Conservation (phyloP, 345 rosid species). For the Rhodamnia rubescens region DNA sequence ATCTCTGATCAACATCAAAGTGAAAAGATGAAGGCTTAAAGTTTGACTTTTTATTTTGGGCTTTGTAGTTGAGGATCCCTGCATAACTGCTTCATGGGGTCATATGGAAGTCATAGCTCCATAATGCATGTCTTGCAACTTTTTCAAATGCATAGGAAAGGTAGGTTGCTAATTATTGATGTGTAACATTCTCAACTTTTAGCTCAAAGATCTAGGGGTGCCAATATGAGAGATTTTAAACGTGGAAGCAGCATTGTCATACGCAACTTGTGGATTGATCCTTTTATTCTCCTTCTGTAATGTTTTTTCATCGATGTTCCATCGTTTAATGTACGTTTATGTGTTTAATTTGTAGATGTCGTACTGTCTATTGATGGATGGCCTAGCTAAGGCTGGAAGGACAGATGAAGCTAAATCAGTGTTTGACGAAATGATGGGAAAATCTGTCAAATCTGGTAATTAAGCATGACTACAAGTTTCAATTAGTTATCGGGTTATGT, state of each 20-base stretch:
- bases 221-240: background rate
- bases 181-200: background rate
- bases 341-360: conserved; percentile 49
- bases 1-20: background rate
- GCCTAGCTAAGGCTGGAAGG: conserved; percentile 64
- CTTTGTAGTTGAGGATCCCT: background rate
- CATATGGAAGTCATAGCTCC: background rate
- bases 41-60: background rate
- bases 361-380: conserved; percentile 84
- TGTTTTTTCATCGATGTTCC: background rate
- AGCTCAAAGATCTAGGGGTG: background rate
- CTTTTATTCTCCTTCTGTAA: background rate
- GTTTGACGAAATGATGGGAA: conserved; percentile 46
- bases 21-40: background rate
- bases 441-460: conserved; percentile 64
- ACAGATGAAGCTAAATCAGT: conserved; percentile 62
- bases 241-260: background rate
- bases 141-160: background rate
- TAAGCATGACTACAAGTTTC: background rate
- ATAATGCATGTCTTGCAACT: background rate
- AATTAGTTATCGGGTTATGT: background rate
- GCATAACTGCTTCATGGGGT: background rate
- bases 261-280: background rate
- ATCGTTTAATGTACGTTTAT: background rate
- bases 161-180: background rate